Conservation (phyloP, 441 rosid genomes). For the Theobroma grandiflorum region DNA sequence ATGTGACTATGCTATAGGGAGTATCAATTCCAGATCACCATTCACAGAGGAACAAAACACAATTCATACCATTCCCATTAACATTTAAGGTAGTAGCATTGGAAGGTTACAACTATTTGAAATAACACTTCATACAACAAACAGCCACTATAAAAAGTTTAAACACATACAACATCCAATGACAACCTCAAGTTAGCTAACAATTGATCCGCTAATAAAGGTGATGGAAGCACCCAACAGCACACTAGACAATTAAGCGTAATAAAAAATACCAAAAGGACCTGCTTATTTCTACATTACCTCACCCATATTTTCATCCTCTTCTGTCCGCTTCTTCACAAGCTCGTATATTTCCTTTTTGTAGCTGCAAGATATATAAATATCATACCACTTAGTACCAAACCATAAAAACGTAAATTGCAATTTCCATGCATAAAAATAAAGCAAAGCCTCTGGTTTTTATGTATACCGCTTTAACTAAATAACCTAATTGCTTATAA, state of each 20-base stretch:
- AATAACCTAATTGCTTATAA: not conserved
- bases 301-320: conserved; percentile 72
- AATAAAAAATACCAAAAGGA: not conserved
- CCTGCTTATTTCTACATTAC: conserved; percentile 38
- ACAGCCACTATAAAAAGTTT: not conserved
- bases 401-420: not conserved
- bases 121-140: not conserved
- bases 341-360: conserved; percentile 87
- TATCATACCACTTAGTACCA: conserved; percentile 22
- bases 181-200: not conserved
- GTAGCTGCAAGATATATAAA: conserved; percentile 62
- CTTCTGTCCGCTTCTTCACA: conserved; percentile 79
- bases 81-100: not conserved
- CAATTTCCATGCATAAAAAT: not conserved
- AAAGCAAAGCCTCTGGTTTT: not conserved
- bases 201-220: not conserved
- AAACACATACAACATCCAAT: not conserved
- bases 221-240: not conserved
- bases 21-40: not conserved
- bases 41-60: not conserved
- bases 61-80: not conserved
- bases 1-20: not conserved
- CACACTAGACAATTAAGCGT: not conserved
- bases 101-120: not conserved
- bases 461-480: not conserved